A percentile compares a stretch with the other conserved stretches of the same genome.
phyloP scores from a whole-genome alignment of 106 monocot genomes.

The Acanthochlamys bracteata region DNA sequence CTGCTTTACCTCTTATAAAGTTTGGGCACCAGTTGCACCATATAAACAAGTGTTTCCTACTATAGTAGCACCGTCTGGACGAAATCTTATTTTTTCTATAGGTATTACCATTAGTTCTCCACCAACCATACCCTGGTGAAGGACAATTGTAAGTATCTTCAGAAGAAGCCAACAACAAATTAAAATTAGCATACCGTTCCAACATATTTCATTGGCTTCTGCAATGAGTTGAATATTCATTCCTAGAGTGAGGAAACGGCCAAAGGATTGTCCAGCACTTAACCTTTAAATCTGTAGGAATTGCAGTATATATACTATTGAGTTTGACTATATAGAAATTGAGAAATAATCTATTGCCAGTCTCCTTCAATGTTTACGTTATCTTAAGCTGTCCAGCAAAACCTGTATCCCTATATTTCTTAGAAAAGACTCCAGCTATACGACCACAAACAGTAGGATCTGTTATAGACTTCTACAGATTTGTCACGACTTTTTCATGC shows the following conservation, averaged over 20 bases:
- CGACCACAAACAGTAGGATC: conserved; percentile 98
- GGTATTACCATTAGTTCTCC: conserved; percentile 87
- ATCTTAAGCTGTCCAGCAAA: conserved; percentile 96
- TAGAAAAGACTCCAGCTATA: conserved; percentile 94
- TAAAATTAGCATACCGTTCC: conserved; percentile 62
- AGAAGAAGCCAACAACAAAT: background rate
- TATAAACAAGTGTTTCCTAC: conserved; percentile 97
- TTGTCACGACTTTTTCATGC: conserved; percentile 77
- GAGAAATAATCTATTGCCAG: background rate
- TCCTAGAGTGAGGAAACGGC: conserved; percentile 87
- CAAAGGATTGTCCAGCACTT: conserved; percentile 98
- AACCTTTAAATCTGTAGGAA: conserved; percentile 65
- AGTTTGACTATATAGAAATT: background rate
- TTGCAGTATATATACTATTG: background rate
- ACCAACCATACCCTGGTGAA: conserved; percentile 88
- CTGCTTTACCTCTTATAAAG: conserved; percentile 95
- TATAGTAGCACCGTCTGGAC: conserved; percentile 84
- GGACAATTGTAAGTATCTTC: background rate
- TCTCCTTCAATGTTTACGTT: conserved; percentile 33
- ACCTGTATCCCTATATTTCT: conserved; percentile 96
- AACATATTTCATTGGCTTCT: conserved; percentile 97
- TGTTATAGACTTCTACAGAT: conserved; percentile 62
- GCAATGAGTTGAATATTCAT: conserved; percentile 86
- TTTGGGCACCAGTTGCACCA: conserved; percentile 94
- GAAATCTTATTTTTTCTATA: conserved; percentile 67